Evolutionary conservation across 2,329 filamentous ascomycete species (phyloP).

Genomic region (Aspergillus tubingensis): DNA sequence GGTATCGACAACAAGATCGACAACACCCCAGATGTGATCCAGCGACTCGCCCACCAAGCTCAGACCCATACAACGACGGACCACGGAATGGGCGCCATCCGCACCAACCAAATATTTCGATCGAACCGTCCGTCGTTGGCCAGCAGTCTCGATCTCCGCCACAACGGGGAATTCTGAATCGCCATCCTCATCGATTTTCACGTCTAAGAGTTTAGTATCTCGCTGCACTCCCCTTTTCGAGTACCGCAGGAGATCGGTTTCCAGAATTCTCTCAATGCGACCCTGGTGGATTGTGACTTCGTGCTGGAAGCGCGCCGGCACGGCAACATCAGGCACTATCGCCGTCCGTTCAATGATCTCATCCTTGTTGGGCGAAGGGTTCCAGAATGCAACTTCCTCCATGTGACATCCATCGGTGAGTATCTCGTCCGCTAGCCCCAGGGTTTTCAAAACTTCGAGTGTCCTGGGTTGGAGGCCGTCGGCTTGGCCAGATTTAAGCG

Average conservation of each 20-base stretch:
- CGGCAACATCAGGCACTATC: conserved; percentile 53
- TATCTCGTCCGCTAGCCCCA: conserved; percentile 45
- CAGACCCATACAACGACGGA: conserved; percentile 57
- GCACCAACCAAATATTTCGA: conserved; percentile 72
- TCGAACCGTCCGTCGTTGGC: conserved; percentile 47
- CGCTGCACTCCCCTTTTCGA: conserved; percentile 60
- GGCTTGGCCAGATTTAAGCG: conserved; percentile 46
- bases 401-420: conserved; percentile 43
- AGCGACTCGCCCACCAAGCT: conserved; percentile 67
- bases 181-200: conserved; percentile 55
- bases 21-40: conserved; percentile 73
- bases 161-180: conserved; percentile 46
- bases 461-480: conserved; percentile 48
- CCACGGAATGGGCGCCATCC: conserved; percentile 68
- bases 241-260: conserved; percentile 65
- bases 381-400: conserved; percentile 69
- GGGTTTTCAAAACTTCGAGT: conserved; percentile 46
- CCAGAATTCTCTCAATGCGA: conserved; percentile 69
- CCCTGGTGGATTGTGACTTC: conserved; percentile 73
- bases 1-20: conserved; percentile 71
- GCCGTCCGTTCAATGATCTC: conserved; percentile 65
- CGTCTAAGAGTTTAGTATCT: conserved; percentile 65
- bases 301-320: conserved; percentile 70
- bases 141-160: conserved; percentile 34
- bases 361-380: conserved; percentile 54